phyloP scores from a whole-genome alignment of 805 yeast species.

The Priceomyces medius region DNA sequence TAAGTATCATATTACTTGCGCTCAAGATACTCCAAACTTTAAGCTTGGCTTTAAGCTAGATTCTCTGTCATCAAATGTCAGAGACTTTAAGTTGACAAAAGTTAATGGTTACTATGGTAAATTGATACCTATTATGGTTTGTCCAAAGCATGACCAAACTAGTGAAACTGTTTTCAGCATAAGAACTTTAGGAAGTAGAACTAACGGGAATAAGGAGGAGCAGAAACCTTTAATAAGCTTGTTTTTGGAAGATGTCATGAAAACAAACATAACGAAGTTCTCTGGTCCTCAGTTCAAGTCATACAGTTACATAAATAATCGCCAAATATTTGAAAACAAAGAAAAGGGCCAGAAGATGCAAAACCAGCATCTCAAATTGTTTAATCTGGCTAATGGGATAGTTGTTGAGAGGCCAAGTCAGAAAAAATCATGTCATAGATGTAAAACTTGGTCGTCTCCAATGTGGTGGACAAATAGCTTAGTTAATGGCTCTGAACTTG shows the following conservation, averaged over 20 bases:
- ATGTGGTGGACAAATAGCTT: conserved; percentile 31
- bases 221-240: conserved; percentile 38
- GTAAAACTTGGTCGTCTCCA: conserved; percentile 31
- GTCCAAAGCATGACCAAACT: conserved; percentile 38
- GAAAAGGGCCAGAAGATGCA: conserved; percentile 6
- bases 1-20: conserved; percentile 56
- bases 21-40: conserved; percentile 46
- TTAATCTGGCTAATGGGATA: conserved; percentile 7
- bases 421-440: conserved; percentile 17
- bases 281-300: conserved; percentile 36
- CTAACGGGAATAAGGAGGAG: conserved; percentile 24
- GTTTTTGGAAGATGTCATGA: conserved; percentile 37
- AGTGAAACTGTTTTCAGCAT: conserved; percentile 21
- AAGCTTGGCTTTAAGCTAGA: conserved; percentile 54
- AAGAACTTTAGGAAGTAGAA: conserved; percentile 30
- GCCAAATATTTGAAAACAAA: conserved; percentile 16
- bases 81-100: conserved; percentile 21
- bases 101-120: conserved; percentile 35
- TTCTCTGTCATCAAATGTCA: conserved; percentile 17
- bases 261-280: conserved; percentile 12
- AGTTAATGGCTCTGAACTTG: neutral
- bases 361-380: conserved; percentile 6
- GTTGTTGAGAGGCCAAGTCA: conserved; percentile 3
- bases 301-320: conserved; percentile 24
- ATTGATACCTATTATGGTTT: conserved; percentile 44